Percentiles rank a stretch among this genome's conserved stretches.
These are phyloP conservation scores for Metarhizium anisopliae DNA, from an alignment of 2,329 filamentous ascomycete species.

Conservation along the genomic window DNA sequence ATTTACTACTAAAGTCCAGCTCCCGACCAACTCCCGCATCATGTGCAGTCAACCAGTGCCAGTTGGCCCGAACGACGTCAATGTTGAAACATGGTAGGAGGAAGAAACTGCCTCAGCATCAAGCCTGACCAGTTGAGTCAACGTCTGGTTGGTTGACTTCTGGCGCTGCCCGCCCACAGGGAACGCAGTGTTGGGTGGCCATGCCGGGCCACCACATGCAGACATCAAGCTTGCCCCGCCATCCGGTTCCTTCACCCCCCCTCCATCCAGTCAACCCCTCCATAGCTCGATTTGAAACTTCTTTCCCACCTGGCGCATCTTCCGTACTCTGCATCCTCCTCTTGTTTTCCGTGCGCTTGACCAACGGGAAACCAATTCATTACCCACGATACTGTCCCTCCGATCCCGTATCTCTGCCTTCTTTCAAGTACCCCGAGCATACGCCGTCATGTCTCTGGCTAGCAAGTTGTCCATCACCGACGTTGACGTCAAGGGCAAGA, in stretches of 20 bases:
- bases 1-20: no score
- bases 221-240: no score
- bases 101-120: no score
- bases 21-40: no score
- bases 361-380: not conserved
- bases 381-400: not conserved
- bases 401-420: not conserved
- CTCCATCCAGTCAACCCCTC: slow-evolving; percentile 2
- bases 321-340: not conserved
- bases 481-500: slow-evolving; percentile 95
- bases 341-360: not conserved
- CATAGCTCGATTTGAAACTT: not conserved
- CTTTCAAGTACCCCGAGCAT: not conserved
- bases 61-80: no score
- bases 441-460: slow-evolving; percentile 79
- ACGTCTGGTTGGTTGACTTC: no score
- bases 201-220: no score
- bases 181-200: no score
- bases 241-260: not conserved
- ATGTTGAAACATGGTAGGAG: no score
- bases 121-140: no score
- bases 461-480: slow-evolving; percentile 97
- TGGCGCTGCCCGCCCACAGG: no score
- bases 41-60: no score
- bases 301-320: not conserved